These are phyloP conservation scores for Colletotrichum viniferum DNA, from an alignment of 2,329 filamentous ascomycete species.

Conservation along the genomic window DNA sequence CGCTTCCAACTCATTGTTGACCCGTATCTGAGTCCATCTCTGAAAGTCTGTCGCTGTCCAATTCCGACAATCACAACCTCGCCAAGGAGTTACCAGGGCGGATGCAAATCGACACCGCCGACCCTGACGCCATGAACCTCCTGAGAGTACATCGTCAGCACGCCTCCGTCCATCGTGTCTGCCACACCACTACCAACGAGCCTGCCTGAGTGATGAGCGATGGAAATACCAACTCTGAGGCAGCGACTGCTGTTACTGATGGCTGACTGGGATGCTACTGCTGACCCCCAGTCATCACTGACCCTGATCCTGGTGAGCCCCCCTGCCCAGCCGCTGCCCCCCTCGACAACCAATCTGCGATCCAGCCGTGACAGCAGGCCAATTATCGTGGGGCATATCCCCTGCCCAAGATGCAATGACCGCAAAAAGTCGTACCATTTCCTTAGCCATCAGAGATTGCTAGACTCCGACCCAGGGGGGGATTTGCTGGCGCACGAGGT, in stretches of 20 bases:
- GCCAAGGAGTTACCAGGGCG: neutral
- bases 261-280: neutral
- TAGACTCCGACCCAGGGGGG: neutral
- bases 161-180: neutral
- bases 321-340: slow-evolving; percentile 16
- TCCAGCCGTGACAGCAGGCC: slow-evolving; percentile 24
- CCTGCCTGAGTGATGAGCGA: neutral
- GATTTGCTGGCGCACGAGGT: slow-evolving; percentile 15
- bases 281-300: neutral
- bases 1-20: neutral
- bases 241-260: neutral
- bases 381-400: slow-evolving; percentile 21
- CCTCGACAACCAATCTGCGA: slow-evolving; percentile 24
- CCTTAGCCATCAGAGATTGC: slow-evolving; percentile 22
- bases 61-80: neutral
- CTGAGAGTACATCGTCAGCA: neutral
- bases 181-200: neutral
- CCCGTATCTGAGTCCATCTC: neutral
- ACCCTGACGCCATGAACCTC: neutral
- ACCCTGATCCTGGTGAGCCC: slow-evolving; percentile 1
- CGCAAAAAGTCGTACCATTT: slow-evolving; percentile 27
- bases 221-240: neutral
- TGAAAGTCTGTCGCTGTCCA: neutral
- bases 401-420: slow-evolving; percentile 19
- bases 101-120: neutral